Base-by-base conservation (phyloP, 768 basidiomycete species). In the Panaeolus cyanescens region DNA sequence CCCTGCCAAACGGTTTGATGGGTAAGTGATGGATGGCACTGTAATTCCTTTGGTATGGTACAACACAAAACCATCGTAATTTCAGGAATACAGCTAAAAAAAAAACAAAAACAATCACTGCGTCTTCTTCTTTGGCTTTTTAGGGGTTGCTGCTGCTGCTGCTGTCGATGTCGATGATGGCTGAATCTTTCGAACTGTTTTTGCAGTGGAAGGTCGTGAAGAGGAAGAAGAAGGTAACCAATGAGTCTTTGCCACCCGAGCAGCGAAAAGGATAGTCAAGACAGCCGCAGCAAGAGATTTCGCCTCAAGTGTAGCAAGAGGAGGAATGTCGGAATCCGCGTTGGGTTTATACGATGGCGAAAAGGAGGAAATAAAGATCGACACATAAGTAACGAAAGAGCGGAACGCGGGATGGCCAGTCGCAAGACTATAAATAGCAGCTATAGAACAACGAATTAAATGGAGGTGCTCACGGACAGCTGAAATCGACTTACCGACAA, bases 261-360 rank as follows among this genome's bases (percentile, higher is more conserved):
- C 58, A 13, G 74, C 79, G 60, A 79, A 80, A 1, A 79, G 62
- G 12, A 72, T 34, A 0, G 62, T 67, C 56, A 80, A 71, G 22
- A 76, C 65, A 2, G 69, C 65, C 3, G 74, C 71, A 6, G 75
- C 70, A 6, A 76, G 60, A 2, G 75, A 72, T 61, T 73, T 74
- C 1, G 79, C 79, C 28, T 71, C 72, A 7, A 68, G 66, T 15
- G 70, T 40, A 32, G 64, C 59, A 39, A 73, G 60, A 1, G 67
- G 70, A n/a, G 65, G 67, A 34, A 65, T 65, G 32, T 68, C 66
- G 13, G 65, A 59, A 42, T 68, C 66, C 4, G 67, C 61, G 30
- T 67, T 66, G 10, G 69, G 67, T 37, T 70, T 68, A 5, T 65
- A 61, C 3, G 45, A 60, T 9, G 65, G 42, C 4, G 56, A 31